Evolutionary conservation across 768 basidiomycete species (phyloP), one percentile per base, ranked within the genome.

Genomic region (Trametes sanguinea): DNA sequence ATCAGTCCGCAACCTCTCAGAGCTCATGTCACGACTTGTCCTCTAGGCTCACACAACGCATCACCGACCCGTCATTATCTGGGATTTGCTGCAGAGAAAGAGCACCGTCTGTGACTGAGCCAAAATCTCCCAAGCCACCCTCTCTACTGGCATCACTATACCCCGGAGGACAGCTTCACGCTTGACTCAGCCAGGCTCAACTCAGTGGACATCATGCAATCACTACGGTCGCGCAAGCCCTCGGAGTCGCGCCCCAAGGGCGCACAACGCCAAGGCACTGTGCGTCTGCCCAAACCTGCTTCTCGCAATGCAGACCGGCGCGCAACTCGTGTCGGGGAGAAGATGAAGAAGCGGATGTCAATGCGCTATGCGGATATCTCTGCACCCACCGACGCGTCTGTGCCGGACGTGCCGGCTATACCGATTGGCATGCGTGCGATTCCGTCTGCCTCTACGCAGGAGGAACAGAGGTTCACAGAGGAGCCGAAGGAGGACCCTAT

Each of bases 311-410:
- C 58, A 16, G 72, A 66, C 10, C 76, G 81, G 48, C 81, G 80
- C 68, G 78, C 81, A 33, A 72, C 71, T 13, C 75, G 78, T 10
- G 80, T 84, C 22, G 82, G 94, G 73, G 95, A 95, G 82, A 94
- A 91, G 78, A 94, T 97, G 76, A 94, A 94, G 83, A 94, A 94
- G 76, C 90, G 95, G 71, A 89, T 97, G 87, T 95, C 94, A 14
- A 91, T 89, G 83, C 87, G 95, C 72, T 97, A 92, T 83, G 92
- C 90, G 42, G 90, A 92, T 66, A 89, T 92, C 57, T 89, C 89
- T 1, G 77, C 82, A n/a, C 90, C 89, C 6, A 87, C 85, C 2
- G 81, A 84, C 51, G 72, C 79, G 11, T 71, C 74, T 8, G 71
- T 86, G 3, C 88, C 91, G 4, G 75, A 84, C 1, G 74, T 89